Conservation (phyloP, 1,139 yeast genomes). For the Blastobotrys arbuscula region DNA sequence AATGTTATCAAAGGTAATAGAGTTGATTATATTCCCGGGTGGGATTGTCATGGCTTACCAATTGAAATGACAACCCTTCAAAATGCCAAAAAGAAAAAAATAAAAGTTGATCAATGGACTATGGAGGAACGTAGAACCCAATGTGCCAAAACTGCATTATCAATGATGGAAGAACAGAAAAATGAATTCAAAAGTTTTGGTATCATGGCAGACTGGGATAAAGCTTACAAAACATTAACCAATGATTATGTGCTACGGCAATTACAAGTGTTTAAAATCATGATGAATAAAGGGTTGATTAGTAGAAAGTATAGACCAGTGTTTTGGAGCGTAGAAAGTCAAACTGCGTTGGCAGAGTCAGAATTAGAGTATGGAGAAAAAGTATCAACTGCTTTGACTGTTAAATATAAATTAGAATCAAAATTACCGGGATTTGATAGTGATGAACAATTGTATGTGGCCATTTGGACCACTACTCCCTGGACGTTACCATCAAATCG, state of each 20-base stretch:
- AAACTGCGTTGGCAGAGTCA: slow-evolving; percentile 94
- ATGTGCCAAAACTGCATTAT: slow-evolving; percentile 63
- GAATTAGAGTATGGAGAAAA: slow-evolving; percentile 83
- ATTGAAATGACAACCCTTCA: slow-evolving; percentile 78
- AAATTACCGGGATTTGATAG: slow-evolving; percentile 18
- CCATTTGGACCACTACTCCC: slow-evolving; percentile 96
- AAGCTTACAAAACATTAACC: slow-evolving; percentile 61
- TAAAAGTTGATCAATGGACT: slow-evolving; percentile 33
- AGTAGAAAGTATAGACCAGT: slow-evolving; percentile 89
- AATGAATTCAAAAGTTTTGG: slow-evolving; percentile 62
- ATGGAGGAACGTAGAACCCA: slow-evolving; percentile 54
- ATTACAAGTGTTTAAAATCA: slow-evolving; percentile 57
- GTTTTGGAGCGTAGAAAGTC: slow-evolving; percentile 94
- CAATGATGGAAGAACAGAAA: slow-evolving; percentile 59
- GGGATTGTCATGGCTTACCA: slow-evolving; percentile 99
- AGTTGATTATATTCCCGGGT: slow-evolving; percentile 79
- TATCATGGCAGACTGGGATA: slow-evolving; percentile 75
- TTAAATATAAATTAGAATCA: slow-evolving; percentile 52
- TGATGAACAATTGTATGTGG: slow-evolving; percentile 19
- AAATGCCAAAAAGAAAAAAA: slow-evolving; percentile 36
- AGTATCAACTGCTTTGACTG: slow-evolving; percentile 62
- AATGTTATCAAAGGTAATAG: slow-evolving; percentile 57
- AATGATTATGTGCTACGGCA: slow-evolving; percentile 70
- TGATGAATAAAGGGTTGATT: slow-evolving; percentile 63
- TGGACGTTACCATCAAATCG: slow-evolving; percentile 92